These are phyloP conservation scores for Neonothopanus nambi DNA, from an alignment of 1,284 basidiomycete species.

Conservation along the genomic window DNA sequence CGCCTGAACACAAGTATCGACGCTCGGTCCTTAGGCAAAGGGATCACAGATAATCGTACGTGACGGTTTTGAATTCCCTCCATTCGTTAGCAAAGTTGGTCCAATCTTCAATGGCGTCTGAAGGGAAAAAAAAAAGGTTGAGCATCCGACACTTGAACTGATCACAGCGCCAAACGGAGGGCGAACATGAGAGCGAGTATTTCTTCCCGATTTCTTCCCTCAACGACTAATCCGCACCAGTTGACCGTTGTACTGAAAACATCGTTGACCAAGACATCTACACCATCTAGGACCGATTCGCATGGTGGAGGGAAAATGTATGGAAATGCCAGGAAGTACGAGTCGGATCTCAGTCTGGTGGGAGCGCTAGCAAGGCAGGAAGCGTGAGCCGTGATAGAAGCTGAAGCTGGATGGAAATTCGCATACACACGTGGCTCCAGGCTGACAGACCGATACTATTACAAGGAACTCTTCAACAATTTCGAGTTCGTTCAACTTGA, in stretches of 20 bases:
- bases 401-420: too few species aligned
- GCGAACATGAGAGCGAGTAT: constrained; percentile 22
- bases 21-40: background rate
- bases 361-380: too few species aligned
- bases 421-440: too few species aligned
- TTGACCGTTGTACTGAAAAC: constrained; percentile 60
- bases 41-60: constrained; percentile 36
- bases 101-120: constrained; percentile 37
- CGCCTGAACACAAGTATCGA: constrained; percentile 23
- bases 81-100: constrained; percentile 54
- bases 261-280: constrained; percentile 63
- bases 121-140: background rate
- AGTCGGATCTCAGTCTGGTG: too few species aligned
- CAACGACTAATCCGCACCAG: constrained; percentile 37
- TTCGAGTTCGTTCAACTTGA: too few species aligned
- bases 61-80: constrained; percentile 48
- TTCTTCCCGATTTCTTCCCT: constrained; percentile 33
- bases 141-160: too few species aligned
- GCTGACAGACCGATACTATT: too few species aligned
- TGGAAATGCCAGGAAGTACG: too few species aligned
- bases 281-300: constrained; percentile 25
- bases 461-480: too few species aligned
- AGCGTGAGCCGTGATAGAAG: too few species aligned
- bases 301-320: too few species aligned
- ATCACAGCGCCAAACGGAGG: background rate